Evolutionary conservation across 225 moss, liverwort and hornwort genomes (phyloP).

Genomic region (Sphagnum contortum): DNA sequence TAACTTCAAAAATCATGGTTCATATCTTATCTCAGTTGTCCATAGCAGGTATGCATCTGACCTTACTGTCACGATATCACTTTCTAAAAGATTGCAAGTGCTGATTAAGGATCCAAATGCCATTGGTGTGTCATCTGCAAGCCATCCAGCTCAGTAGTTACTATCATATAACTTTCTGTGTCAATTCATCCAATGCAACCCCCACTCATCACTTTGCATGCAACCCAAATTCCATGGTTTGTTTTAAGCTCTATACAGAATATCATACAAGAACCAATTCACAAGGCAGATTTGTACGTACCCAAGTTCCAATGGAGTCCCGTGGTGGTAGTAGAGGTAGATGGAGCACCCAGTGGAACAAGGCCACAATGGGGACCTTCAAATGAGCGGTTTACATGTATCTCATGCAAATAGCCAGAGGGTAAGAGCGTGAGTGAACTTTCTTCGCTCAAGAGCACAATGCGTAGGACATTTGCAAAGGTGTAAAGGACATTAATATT

Average conservation of each 20-base stretch:
- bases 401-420: slow-evolving; percentile 39
- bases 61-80: slow-evolving; percentile 44
- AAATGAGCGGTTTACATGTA: slow-evolving; percentile 27
- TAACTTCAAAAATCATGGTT: slow-evolving; percentile 4
- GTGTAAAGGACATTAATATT: slow-evolving; percentile 53
- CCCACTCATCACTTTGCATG: too few relatives aligned
- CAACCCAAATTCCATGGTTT: slow-evolving; percentile 2
- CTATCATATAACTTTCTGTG: too few relatives aligned
- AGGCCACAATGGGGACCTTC: slow-evolving; percentile 61
- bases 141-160: too few relatives aligned
- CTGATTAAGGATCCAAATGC: slow-evolving; percentile 59
- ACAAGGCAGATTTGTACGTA: slow-evolving; percentile 7
- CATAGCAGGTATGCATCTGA: slow-evolving; percentile 52
- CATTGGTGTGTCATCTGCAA: slow-evolving; percentile 51
- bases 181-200: too few relatives aligned
- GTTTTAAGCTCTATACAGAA: too few relatives aligned
- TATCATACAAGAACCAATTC: too few relatives aligned
- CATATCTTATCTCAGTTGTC: slow-evolving; percentile 41
- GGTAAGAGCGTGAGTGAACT: slow-evolving; percentile 47
- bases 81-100: slow-evolving; percentile 33
- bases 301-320: slow-evolving; percentile 59
- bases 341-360: slow-evolving; percentile 40
- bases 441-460: slow-evolving; percentile 44
- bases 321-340: slow-evolving; percentile 48
- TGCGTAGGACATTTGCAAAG: slow-evolving; percentile 23